Percentiles rank a stretch among this genome's conserved stretches.
Evolutionary conservation across 768 basidiomycete genomes (phyloP).

Genomic region (Lactarius deliciosus): DNA sequence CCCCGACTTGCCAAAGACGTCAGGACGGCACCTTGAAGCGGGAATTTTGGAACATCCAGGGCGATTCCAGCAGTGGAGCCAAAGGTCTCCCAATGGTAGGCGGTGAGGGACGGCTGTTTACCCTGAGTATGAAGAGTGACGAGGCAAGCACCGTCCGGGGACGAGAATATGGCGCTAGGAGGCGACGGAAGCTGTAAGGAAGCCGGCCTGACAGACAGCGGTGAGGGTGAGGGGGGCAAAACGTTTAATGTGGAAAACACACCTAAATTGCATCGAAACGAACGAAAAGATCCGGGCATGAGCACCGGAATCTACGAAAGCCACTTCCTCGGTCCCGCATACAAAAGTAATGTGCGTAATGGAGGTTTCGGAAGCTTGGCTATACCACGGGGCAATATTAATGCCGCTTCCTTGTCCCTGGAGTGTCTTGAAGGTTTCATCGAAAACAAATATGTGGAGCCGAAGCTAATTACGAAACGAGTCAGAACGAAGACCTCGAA

Average conservation of each 20-base stretch:
- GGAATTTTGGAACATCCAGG: conserved; percentile 37
- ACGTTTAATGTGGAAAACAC: conserved; percentile 6
- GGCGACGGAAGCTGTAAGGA: conserved; percentile 40
- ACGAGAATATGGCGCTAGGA: conserved; percentile 43
- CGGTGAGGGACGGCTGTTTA: conserved; percentile 33
- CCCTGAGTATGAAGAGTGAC: conserved; percentile 36
- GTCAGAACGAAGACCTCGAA: not conserved
- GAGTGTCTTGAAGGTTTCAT: conserved; percentile 45
- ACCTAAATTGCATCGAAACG: conserved; percentile 56
- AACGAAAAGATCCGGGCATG: conserved; percentile 54
- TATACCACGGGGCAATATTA: conserved; percentile 47
- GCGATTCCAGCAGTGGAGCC: conserved; percentile 49
- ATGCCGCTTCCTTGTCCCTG: conserved; percentile 44
- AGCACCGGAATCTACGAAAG: conserved; percentile 46
- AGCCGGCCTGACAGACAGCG: conserved; percentile 41
- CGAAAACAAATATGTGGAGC: conserved; percentile 49
- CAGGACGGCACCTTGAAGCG: conserved; percentile 33
- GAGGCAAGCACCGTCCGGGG: conserved; percentile 59
- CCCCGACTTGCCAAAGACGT: conserved; percentile 48
- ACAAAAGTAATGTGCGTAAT: conserved; percentile 47
- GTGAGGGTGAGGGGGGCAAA: not conserved
- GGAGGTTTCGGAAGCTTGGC: conserved; percentile 19
- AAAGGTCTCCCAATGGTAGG: conserved; percentile 58
- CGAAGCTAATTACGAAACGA: conserved; percentile 30
- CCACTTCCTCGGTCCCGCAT: conserved; percentile 51